phyloP scores from a whole-genome alignment of 306 rosid genomes.

The Vachellia pachyceras region DNA sequence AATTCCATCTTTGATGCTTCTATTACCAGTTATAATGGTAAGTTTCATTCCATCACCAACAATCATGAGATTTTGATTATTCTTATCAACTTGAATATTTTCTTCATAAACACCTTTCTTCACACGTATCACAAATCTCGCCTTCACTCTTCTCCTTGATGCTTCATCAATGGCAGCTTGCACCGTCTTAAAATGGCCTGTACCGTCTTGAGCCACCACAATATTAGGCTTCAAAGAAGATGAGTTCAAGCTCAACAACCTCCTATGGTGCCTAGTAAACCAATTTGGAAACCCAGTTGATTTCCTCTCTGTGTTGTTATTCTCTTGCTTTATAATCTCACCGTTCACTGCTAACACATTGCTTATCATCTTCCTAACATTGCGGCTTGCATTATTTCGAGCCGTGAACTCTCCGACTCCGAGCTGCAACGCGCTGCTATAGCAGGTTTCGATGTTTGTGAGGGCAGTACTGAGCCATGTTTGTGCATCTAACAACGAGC shows the following conservation, averaged over 20 bases:
- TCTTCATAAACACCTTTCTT: conserved; percentile 80
- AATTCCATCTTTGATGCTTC: conserved; percentile 69
- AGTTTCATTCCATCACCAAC: conserved; percentile 69
- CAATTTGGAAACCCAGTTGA: conserved; percentile 56
- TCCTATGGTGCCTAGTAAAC: conserved; percentile 57
- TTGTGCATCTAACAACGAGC: conserved; percentile 67
- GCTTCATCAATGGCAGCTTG: conserved; percentile 75
- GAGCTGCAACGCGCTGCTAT: conserved; percentile 50
- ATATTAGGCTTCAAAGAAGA: conserved; percentile 46
- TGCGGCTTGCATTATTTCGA: conserved; percentile 37
- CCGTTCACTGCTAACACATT: conserved; percentile 48
- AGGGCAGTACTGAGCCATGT: conserved; percentile 92
- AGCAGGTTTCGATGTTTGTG: conserved; percentile 70
- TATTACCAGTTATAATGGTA: conserved; percentile 63
- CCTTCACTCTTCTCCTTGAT: conserved; percentile 48
- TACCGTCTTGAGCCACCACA: conserved; percentile 87
- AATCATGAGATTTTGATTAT: conserved; percentile 66
- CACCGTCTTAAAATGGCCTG: conserved; percentile 67
- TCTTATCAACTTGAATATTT: conserved; percentile 65
- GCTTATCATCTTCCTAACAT: conserved; percentile 70
- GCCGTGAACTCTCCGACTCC: conserved; percentile 48
- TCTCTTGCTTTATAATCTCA: neutral
- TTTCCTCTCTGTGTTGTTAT: neutral
- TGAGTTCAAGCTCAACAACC: conserved; percentile 40
- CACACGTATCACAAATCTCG: conserved; percentile 62